phyloP scores from a whole-genome alignment of 257 asterid genomes.

The Gardenia jasminoides region DNA sequence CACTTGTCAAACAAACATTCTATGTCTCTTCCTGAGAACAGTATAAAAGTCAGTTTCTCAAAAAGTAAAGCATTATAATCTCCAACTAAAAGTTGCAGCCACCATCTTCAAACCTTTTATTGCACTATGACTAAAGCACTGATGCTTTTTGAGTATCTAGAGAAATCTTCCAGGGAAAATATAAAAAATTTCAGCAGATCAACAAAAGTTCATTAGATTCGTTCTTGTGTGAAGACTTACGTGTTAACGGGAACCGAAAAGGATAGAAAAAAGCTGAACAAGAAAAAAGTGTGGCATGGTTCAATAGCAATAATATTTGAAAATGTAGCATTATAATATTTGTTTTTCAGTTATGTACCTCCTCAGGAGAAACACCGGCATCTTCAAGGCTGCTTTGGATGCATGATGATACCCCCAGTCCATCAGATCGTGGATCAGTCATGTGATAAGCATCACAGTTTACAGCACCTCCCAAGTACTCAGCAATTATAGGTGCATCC shows the following conservation, averaged over 20 bases:
- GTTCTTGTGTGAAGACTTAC: background rate
- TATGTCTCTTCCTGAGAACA: background rate
- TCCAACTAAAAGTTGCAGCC: background rate
- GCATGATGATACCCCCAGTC: constrained; percentile 93
- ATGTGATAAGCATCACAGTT: constrained; percentile 95
- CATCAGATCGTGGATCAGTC: constrained; percentile 96
- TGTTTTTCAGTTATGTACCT: constrained; percentile 44
- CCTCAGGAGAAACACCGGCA: constrained; percentile 92
- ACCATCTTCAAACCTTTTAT: background rate
- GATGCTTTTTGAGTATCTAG: background rate
- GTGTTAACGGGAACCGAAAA: background rate
- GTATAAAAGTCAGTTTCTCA: background rate
- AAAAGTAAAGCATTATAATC: background rate
- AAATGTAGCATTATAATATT: background rate
- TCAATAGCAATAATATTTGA: background rate
- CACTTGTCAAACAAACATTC: background rate
- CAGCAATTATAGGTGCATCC: constrained; percentile 87
- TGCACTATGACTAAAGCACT: background rate
- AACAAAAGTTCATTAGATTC: background rate
- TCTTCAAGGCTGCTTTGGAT: constrained; percentile 72
- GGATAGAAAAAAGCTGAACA: background rate
- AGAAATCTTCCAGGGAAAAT: background rate
- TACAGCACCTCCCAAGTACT: constrained; percentile 91
- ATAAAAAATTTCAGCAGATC: background rate
- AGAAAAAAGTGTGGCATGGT: background rate